A percentile compares a stretch with the other conserved stretches of the same genome.
These are phyloP conservation scores for Wickerhamiella infanticola DNA, from an alignment of 1,139 yeast species.

Conservation along the genomic window DNA sequence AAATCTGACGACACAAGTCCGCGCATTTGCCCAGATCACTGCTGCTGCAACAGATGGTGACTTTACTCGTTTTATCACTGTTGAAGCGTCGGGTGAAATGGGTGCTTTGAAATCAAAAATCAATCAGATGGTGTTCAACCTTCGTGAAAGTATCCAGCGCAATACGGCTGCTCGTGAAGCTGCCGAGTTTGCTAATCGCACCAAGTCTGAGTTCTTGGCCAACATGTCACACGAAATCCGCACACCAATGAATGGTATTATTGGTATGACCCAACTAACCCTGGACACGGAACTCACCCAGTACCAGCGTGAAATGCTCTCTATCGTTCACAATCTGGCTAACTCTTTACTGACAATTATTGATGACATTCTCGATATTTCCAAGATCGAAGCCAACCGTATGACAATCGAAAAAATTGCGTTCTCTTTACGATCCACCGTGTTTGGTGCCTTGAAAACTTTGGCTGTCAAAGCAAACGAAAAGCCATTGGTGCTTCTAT, in stretches of 20 bases:
- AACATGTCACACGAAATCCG: conserved; percentile 86
- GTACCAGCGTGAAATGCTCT: conserved; percentile 78
- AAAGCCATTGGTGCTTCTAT: conserved; percentile 61
- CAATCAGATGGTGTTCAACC: conserved; percentile 78
- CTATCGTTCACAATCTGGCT: conserved; percentile 74
- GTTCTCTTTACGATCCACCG: conserved; percentile 69
- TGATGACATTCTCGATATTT: conserved; percentile 78
- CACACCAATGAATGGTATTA: conserved; percentile 85
- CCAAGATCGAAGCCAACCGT: conserved; percentile 82
- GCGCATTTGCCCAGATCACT: conserved; percentile 86
- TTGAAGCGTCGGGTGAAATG: conserved; percentile 88
- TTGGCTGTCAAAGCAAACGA: conserved; percentile 80
- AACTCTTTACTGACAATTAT: conserved; percentile 70
- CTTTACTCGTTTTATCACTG: conserved; percentile 76
- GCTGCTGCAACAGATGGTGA: conserved; percentile 93
- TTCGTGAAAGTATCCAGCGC: conserved; percentile 78
- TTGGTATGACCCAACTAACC: conserved; percentile 83
- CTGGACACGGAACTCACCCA: conserved; percentile 76
- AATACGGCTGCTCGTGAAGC: conserved; percentile 90
- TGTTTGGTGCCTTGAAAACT: conserved; percentile 76
- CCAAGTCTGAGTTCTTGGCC: conserved; percentile 83
- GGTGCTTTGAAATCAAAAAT: conserved; percentile 82
- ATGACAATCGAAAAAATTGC: conserved; percentile 87
- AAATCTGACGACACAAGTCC: conserved; percentile 76
- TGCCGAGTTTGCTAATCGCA: conserved; percentile 76